Conservation (phyloP, 169 alveolate genomes). For the Eimeria maxima region DNA sequence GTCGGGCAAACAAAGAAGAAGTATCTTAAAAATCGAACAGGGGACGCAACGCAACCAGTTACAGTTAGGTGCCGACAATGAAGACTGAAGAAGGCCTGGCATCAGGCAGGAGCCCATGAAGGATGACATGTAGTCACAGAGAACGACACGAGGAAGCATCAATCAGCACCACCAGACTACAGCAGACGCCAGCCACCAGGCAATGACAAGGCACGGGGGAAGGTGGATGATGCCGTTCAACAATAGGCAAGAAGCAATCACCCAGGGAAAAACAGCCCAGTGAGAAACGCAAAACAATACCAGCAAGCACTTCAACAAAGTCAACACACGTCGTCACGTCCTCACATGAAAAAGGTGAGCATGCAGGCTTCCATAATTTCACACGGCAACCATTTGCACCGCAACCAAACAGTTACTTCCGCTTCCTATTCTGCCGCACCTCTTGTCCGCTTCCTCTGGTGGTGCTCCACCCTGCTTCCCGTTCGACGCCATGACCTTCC, state of each 20-base stretch:
- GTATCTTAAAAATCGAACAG: no score
- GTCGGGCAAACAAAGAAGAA: no score
- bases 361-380: background rate
- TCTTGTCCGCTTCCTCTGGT: background rate
- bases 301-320: background rate
- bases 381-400: background rate
- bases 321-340: background rate
- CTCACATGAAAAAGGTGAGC: background rate
- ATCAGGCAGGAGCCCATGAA: background rate
- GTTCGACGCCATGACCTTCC: background rate
- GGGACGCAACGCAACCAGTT: no score
- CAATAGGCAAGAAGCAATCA: background rate
- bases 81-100: no score
- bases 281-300: background rate
- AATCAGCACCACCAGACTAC: background rate
- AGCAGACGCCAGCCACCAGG: background rate
- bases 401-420: background rate
- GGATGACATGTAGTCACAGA: background rate
- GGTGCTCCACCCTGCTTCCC: background rate
- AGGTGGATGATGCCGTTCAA: background rate
- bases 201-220: background rate
- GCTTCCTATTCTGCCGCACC: background rate
- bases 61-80: no score
- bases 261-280: background rate
- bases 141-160: background rate